Evolutionary conservation across 2,329 filamentous ascomycete genomes (phyloP).

Genomic region (Ophiostoma montium): DNA sequence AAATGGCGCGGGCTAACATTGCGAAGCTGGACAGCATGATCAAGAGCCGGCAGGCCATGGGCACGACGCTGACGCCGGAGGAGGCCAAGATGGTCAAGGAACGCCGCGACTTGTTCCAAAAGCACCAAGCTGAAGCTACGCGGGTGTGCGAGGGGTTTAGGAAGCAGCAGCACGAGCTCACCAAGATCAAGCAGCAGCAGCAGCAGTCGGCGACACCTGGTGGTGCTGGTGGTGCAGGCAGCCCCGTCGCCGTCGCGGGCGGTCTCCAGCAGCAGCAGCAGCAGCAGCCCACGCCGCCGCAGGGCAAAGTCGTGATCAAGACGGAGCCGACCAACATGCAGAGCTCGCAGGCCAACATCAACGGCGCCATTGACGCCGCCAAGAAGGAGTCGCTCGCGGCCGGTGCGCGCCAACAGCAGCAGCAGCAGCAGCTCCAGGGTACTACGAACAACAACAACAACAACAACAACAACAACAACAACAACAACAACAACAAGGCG

Average conservation of each 20-base stretch:
- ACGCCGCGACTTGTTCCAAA: slow-evolving; percentile 29
- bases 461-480: no score
- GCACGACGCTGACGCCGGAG: slow-evolving; percentile 30
- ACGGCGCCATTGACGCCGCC: slow-evolving; percentile 30
- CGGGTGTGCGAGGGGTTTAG: slow-evolving; percentile 34
- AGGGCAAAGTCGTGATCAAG: slow-evolving; percentile 8
- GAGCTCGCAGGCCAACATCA: slow-evolving; percentile 25
- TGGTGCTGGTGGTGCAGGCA: slow-evolving; percentile 2
- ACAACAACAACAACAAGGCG: no score
- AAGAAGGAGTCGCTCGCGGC: slow-evolving; percentile 27
- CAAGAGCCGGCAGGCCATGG: slow-evolving; percentile 28
- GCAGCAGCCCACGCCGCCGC: slow-evolving; percentile 1
- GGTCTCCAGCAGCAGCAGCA: slow-evolving; percentile 5
- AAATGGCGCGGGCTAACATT: slow-evolving; percentile 28
- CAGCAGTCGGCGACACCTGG: slow-evolving; percentile 10
- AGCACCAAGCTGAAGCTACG: slow-evolving; percentile 31
- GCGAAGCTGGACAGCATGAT: slow-evolving; percentile 27
- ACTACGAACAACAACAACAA: slow-evolving; percentile 8
- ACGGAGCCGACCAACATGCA: slow-evolving; percentile 19
- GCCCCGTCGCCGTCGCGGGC: not conserved
- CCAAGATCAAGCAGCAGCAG: slow-evolving; percentile 13
- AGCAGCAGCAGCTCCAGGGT: slow-evolving; percentile 12
- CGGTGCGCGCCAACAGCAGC: slow-evolving; percentile 12
- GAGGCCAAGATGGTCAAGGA: slow-evolving; percentile 31
- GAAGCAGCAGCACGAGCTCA: slow-evolving; percentile 25